These are phyloP conservation scores for Cyclotella sp. DNA, from an alignment of 108 stramenopile genomes.

Conservation along the genomic window DNA sequence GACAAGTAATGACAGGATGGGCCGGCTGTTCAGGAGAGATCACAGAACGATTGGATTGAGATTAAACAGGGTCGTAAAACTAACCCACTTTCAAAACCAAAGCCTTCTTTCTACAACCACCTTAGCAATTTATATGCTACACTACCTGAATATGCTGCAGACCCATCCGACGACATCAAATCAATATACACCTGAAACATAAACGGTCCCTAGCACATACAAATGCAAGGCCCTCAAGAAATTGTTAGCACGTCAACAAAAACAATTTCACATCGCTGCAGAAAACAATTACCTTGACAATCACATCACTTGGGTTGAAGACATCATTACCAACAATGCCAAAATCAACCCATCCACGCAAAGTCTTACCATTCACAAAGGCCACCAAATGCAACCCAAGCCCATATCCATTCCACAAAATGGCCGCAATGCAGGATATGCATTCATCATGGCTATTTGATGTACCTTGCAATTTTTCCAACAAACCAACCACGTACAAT, in stretches of 20 bases:
- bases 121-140: not conserved
- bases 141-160: conserved; percentile 1
- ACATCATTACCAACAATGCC: not conserved
- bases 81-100: not conserved
- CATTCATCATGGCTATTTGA: not conserved
- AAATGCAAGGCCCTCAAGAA: not conserved
- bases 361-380: not conserved
- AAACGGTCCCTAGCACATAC: not conserved
- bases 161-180: not conserved
- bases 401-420: not conserved
- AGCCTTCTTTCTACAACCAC: not conserved
- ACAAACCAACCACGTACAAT: not conserved
- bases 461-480: not conserved
- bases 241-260: not conserved
- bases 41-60: not conserved
- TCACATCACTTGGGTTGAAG: not conserved
- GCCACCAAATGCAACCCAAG: not conserved
- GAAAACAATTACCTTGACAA: not conserved
- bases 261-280: not conserved
- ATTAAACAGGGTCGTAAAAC: not conserved
- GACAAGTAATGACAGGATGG: not conserved
- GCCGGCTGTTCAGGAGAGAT: no score
- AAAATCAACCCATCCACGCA: not conserved
- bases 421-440: not conserved
- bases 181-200: no score